A percentile compares a stretch with the other conserved stretches of the same genome.
Evolutionary conservation across 768 basidiomycete species (phyloP).

Genomic region (Albatrellus ellisii): DNA sequence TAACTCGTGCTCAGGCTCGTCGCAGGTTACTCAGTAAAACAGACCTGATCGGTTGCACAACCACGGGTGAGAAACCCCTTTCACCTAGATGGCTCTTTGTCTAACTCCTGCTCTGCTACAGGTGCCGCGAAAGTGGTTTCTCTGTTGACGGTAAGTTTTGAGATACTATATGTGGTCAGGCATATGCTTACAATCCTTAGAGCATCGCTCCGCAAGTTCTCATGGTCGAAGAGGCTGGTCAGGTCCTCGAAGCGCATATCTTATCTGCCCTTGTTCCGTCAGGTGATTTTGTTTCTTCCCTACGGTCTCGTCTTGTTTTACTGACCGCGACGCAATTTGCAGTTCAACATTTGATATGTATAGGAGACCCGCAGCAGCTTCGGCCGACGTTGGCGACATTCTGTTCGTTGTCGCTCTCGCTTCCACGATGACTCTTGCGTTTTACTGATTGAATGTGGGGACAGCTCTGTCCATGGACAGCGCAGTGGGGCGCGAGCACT

Average conservation of each 20-base stretch:
- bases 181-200: too few relatives aligned
- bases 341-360: conserved; percentile 62
- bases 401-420: too few relatives aligned
- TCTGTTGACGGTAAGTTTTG: conserved; percentile 40
- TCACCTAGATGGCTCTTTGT: background rate
- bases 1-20: conserved; percentile 28
- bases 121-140: conserved; percentile 56
- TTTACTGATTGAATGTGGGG: conserved; percentile 1
- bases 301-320: background rate
- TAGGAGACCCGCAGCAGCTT: conserved; percentile 69
- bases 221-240: conserved; percentile 72
- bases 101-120: conserved; percentile 14
- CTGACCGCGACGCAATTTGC: too few relatives aligned
- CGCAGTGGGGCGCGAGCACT: conserved; percentile 36
- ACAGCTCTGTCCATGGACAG: conserved; percentile 64
- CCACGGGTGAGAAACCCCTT: conserved; percentile 37
- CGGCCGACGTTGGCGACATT: conserved; percentile 56
- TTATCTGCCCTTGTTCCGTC: conserved; percentile 45
- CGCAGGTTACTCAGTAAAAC: conserved; percentile 37
- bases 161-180: too few relatives aligned
- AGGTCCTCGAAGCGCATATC: conserved; percentile 71
- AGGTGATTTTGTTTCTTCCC: conserved; percentile 7
- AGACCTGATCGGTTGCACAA: conserved; percentile 66
- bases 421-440: background rate
- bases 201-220: conserved; percentile 46